These are phyloP conservation scores for Psidium guajava DNA, from an alignment of 345 rosid species.

Conservation along the genomic window DNA sequence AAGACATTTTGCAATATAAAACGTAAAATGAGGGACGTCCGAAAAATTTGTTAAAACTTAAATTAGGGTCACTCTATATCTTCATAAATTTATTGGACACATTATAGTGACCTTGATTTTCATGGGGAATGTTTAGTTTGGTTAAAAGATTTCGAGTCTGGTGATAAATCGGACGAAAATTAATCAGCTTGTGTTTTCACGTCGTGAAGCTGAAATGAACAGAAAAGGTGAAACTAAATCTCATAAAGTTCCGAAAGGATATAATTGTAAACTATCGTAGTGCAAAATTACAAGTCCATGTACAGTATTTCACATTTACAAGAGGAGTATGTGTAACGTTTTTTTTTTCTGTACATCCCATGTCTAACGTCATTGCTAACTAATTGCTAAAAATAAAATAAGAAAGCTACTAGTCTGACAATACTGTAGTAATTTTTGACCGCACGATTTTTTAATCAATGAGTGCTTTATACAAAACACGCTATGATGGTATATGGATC, in stretches of 20 bases:
- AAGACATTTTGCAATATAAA: background rate
- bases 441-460: too few species aligned
- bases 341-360: too few species aligned
- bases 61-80: background rate
- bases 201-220: background rate
- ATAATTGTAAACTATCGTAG: background rate
- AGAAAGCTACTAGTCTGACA: too few species aligned
- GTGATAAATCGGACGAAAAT: background rate
- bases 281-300: background rate
- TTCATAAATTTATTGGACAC: background rate
- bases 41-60: background rate
- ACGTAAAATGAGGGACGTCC: background rate
- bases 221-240: background rate
- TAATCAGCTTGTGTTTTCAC: background rate
- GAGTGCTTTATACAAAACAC: too few species aligned
- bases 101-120: background rate
- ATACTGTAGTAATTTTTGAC: too few species aligned
- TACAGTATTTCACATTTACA: background rate
- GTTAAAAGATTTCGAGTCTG: background rate
- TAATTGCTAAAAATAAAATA: too few species aligned
- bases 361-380: too few species aligned
- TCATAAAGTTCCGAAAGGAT: background rate
- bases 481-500: too few species aligned
- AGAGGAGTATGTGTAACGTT: too few species aligned
- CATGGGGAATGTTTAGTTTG: background rate